Conservation (phyloP, 2,329 filamentous ascomycete species). For the Penicillium sp. region DNA sequence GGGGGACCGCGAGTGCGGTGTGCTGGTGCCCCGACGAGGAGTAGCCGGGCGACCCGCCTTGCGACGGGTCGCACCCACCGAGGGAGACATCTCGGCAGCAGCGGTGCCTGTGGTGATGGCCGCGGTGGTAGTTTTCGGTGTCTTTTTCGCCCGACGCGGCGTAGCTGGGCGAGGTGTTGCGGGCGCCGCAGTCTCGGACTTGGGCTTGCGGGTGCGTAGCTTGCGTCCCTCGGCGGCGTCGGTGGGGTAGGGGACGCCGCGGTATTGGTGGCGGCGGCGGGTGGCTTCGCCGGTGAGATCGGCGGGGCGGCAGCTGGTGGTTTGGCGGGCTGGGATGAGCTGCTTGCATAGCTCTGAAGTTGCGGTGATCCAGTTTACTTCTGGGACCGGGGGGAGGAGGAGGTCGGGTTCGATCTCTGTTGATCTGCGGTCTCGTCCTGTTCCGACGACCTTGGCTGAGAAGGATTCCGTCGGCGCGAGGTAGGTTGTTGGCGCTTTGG, state of each 20-base stretch:
- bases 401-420: conserved; percentile 41
- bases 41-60: conserved; percentile 16
- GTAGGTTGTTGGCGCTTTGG: conserved; percentile 68
- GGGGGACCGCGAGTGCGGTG: background rate
- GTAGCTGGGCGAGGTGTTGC: conserved; percentile 58
- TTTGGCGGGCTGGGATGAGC: conserved; percentile 76
- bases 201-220: conserved; percentile 69
- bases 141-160: conserved; percentile 53
- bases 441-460: conserved; percentile 73
- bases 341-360: conserved; percentile 79
- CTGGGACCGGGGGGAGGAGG: conserved; percentile 69
- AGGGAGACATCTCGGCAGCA: conserved; percentile 25
- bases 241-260: conserved; percentile 44
- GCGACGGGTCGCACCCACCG: conserved; percentile 24
- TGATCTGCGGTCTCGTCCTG: conserved; percentile 57
- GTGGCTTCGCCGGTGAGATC: conserved; percentile 68
- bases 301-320: conserved; percentile 73
- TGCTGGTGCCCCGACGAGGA: background rate
- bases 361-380: conserved; percentile 84
- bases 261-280: conserved; percentile 28
- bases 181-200: conserved; percentile 35
- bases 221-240: conserved; percentile 61
- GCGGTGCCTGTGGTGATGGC: conserved; percentile 48
- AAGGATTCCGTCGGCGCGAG: conserved; percentile 87
- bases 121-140: conserved; percentile 64